Base-by-base conservation (phyloP, 2,329 filamentous ascomycete species). In the Huntiella abstrusa region DNA sequence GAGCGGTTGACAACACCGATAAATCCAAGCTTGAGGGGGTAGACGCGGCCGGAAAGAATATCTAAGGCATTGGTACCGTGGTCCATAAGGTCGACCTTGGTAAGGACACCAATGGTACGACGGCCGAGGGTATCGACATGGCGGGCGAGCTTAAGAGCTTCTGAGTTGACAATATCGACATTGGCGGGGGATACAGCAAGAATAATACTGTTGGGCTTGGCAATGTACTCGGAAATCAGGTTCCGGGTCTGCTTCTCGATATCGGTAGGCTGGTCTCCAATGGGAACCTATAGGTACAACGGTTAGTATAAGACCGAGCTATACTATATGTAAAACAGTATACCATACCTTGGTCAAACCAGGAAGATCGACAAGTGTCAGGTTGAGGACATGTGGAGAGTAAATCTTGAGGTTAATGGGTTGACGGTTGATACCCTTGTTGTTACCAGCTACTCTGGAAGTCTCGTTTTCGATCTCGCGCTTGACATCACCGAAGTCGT, bases 331-430 rank as follows among this genome's bases (percentile, higher is more conserved):
- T 5, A 4, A 3, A 3, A 22, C 37, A 13, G 32, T 15, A 16
- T 22, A 3, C 52, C 63, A 45, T 61, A 85, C 82, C 73, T 98
- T 96, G 56, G 91, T 98, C 59, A 98, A 67, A 55, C 91, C 91
- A 3, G 91, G 91, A 58, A 98, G 65, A 70, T 98, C 91, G 51
- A 98, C 91, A 56, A 98, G 69, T 2, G 91, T 98, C 64, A 98
- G 69, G 64, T 92, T 98, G 51, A 98, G 74, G 50, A 98, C 91
- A 61, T 95, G 82, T 17, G 91, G 87, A 40, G 91, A 96, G 67
- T 94, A 98, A 52, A 98, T 91, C 62, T 96, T 96, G 54, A 98
- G 74, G 64, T 98, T 96, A 62, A 98, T 98, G 50, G 91, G 86
- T 60, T 93, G 84, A 52, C 91, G 73, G 62, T 94, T 95, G 67